These are phyloP conservation scores for Fraxinus baroniana DNA, from an alignment of 305 asterid species.

Conservation along the genomic window DNA sequence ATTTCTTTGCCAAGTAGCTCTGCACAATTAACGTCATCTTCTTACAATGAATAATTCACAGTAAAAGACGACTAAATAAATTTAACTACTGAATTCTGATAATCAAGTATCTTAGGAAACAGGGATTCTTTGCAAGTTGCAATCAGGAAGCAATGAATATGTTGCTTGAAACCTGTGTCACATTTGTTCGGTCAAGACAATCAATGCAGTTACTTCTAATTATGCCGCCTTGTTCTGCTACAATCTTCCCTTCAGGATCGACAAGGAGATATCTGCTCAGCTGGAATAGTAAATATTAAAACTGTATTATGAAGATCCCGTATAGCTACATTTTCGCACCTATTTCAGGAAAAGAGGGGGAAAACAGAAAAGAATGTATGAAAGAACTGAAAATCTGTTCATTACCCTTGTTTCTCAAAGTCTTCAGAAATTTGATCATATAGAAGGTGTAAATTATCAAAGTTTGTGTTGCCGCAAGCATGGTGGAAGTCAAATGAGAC, in stretches of 20 bases:
- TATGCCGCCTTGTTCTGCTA: conserved; percentile 77
- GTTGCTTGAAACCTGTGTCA: conserved; percentile 74
- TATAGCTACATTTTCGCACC: conserved; percentile 30
- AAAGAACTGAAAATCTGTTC: conserved; percentile 24
- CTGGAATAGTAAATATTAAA: conserved; percentile 74
- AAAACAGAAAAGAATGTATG: conserved; percentile 6
- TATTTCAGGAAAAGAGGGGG: conserved; percentile 26
- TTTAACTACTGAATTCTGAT: conserved; percentile 12
- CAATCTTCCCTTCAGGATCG: conserved; percentile 73
- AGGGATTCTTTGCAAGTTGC: conserved; percentile 20
- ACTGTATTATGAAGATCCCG: conserved; percentile 44
- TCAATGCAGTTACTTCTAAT: conserved; percentile 91
- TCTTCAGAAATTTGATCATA: conserved; percentile 68
- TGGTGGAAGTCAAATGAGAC: conserved; percentile 93
- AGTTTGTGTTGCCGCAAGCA: conserved; percentile 71
- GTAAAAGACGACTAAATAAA: background rate
- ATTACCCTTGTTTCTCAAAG: conserved; percentile 88
- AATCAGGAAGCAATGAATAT: conserved; percentile 23
- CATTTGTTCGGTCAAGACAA: conserved; percentile 97
- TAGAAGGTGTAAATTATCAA: conserved; percentile 72
- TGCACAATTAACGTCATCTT: conserved; percentile 37
- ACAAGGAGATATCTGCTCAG: conserved; percentile 93
- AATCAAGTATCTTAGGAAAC: conserved; percentile 14
- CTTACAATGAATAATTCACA: conserved; percentile 21
- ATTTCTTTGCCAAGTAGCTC: conserved; percentile 84